Base-by-base conservation (phyloP, 2,329 filamentous ascomycete genomes). In the Fusarium xyrophilum region DNA sequence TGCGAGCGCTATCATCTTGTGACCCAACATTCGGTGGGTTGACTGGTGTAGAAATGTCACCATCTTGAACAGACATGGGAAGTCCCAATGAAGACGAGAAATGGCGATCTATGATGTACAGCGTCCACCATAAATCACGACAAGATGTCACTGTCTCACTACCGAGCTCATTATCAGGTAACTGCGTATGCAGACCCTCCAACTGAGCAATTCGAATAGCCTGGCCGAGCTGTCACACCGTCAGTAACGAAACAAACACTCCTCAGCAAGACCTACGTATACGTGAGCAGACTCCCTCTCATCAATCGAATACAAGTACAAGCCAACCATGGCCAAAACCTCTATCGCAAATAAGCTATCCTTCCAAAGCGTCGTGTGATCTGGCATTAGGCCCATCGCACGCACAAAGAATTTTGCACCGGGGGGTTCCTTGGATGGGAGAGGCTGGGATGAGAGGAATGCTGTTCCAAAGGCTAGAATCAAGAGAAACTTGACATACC, bases 401-500 rank as follows among this genome's bases (percentile, higher is more conserved):
- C 76, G 62, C 7, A 76, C 58, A 60, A 79, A 79, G 50, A 73
- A 78, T 35, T 74, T 74, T 1, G 73, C 63, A 3, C 76, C 77
- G 1, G 77, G 76, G 7, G 76, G 73, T 5, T 77, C 72, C 4
- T 47, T 77, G 68, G 50, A 78, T 75, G 3, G 80, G 33, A 32
- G 52, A 4, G 63, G 55, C 11, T 63, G 69, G 17, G 65, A 48
- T 6, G 60, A 43, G 2, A 71, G 61, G 36, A 76, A 76, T 5
- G 75, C 75, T 10, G 69, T 75, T 11, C 75, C 74, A 61, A 75
- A 76, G 2, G 84, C 83, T 19, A 86, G 75, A 21, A 86, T 79
- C 6, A 86, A 72, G 7, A 86, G 75, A 53, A 83, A 84, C 59
- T 86, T 83, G 47, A 84, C 79, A 68, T 83, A 84, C 84, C 84